Evolutionary conservation across 345 rosid genomes (phyloP).

Genomic region (Murraya paniculata): DNA sequence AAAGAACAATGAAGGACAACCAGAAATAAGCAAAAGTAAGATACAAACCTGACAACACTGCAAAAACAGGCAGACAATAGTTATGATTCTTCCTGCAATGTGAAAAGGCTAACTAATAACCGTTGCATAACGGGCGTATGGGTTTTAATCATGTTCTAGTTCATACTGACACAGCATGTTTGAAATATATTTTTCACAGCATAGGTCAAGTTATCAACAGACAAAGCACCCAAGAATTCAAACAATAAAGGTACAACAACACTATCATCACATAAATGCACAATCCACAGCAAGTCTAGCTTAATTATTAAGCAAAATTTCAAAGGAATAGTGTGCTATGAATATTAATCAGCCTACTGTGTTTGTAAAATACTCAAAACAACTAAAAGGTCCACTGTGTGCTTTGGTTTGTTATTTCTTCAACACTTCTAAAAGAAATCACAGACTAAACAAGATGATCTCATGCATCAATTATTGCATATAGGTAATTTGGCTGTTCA

Average conservation of each 20-base stretch:
- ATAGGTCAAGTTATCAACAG: not conserved
- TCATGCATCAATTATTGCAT: not conserved
- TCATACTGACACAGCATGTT: not conserved
- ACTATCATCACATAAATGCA: not conserved
- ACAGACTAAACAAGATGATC: not conserved
- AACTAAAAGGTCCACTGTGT: not conserved
- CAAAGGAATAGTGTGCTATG: not conserved
- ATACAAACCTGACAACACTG: conserved; percentile 50
- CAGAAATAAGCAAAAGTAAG: not conserved
- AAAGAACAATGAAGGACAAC: not conserved
- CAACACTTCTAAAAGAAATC: not conserved
- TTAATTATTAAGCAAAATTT: not conserved
- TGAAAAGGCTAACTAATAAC: not conserved
- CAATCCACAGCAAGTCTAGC: not conserved
- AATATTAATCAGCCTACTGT: not conserved
- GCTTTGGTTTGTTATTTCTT: not conserved
- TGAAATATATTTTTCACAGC: not conserved
- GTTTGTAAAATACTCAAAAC: not conserved
- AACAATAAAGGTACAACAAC: not conserved
- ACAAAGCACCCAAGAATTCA: not conserved
- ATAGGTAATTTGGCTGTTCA: not conserved
- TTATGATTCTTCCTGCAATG: conserved; percentile 36
- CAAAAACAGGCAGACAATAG: conserved; percentile 28
- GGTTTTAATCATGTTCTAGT: not conserved
- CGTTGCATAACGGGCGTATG: not conserved